These are phyloP conservation scores for Endoconidiophora laricicola DNA, from an alignment of 2,329 filamentous ascomycete genomes.

Conservation along the genomic window DNA sequence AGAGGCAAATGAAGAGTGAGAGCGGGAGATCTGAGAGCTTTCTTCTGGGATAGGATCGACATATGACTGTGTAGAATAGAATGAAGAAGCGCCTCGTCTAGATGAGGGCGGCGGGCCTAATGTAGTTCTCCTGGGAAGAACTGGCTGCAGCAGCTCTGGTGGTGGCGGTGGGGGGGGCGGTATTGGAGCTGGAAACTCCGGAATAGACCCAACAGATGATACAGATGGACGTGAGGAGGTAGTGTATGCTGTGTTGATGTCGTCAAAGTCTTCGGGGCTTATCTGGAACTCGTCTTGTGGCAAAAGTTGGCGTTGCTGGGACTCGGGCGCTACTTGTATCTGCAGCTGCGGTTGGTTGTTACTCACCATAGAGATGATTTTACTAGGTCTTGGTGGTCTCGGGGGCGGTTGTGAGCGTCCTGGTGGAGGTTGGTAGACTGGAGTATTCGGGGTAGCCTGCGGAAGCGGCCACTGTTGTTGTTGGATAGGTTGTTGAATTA, in stretches of 20 bases:
- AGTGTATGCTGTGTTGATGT: conserved; percentile 30
- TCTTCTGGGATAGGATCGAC: conserved; percentile 67
- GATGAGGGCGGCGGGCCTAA: conserved; percentile 44
- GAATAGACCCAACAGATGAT: conserved; percentile 39
- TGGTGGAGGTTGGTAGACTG: conserved; percentile 34
- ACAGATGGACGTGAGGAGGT: conserved; percentile 33
- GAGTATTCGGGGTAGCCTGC: conserved; percentile 19
- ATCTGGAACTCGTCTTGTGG: conserved; percentile 21
- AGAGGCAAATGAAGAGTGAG: conserved; percentile 51
- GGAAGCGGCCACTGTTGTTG: conserved; percentile 23
- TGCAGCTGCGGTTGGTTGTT: conserved; percentile 35
- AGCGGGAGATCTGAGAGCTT: conserved; percentile 33
- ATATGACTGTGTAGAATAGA: conserved; percentile 48
- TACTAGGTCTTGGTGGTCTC: conserved; percentile 42
- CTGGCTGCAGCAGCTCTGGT: conserved; percentile 14
- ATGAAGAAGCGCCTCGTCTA: conserved; percentile 43
- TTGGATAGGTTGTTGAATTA: conserved; percentile 37
- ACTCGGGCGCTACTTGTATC: conserved; percentile 26
- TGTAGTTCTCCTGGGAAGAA: conserved; percentile 32
- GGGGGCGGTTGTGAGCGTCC: conserved; percentile 33
- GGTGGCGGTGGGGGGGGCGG: conserved; percentile 15
- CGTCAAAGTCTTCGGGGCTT: conserved; percentile 22
- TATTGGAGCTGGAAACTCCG: conserved; percentile 33
- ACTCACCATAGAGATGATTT: conserved; percentile 26
- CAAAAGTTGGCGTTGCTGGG: conserved; percentile 15